phyloP scores from a whole-genome alignment of 83 land plant genomes.

The Picea abies region DNA sequence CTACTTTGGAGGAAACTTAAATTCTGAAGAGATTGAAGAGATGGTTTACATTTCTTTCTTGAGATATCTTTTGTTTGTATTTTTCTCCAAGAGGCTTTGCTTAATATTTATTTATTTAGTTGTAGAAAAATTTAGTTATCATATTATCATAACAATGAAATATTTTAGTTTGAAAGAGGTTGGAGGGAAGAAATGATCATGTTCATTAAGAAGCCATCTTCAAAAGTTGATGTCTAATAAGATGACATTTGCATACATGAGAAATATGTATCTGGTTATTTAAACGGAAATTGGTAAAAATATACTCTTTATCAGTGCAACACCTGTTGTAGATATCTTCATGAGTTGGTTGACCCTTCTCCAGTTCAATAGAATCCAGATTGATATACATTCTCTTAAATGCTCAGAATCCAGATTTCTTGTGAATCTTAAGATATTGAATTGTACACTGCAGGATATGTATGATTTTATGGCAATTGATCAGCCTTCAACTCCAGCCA shows the following conservation, averaged over 20 bases:
- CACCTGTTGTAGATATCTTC: background rate
- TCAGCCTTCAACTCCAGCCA: too few species aligned
- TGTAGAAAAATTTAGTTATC: background rate
- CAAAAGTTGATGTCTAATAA: background rate
- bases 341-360: background rate
- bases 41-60: background rate
- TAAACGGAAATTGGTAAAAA: background rate
- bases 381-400: background rate
- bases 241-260: background rate
- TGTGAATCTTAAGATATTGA: background rate
- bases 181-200: background rate
- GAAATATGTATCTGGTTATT: background rate
- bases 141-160: too few species aligned
- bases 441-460: constrained; percentile 72
- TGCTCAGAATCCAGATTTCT: background rate
- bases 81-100: background rate
- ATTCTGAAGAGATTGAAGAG: too few species aligned
- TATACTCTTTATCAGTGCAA: background rate
- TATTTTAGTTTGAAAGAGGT: too few species aligned
- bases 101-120: background rate
- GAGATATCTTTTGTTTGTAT: background rate
- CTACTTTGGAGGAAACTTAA: too few species aligned
- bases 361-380: background rate
- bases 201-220: background rate
- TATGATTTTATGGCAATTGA: constrained; percentile 96